Evolutionary conservation across 257 asterid genomes (phyloP).

Genomic region (Thymus quinquecostatus): DNA sequence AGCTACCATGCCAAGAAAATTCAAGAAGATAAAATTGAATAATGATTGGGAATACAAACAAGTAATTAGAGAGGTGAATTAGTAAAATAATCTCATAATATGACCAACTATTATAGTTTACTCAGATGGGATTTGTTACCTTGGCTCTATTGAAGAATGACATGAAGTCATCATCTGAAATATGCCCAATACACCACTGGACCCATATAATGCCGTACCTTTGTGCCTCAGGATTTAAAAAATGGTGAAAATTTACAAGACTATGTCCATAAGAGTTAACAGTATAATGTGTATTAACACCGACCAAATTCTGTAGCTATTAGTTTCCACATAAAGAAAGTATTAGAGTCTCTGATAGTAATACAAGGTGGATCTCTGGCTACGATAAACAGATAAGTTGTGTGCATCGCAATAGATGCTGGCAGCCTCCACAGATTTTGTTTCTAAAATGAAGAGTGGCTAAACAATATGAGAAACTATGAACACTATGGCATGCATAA

Average conservation of each 20-base stretch:
- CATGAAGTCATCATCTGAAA: slow-evolving; percentile 86
- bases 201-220: slow-evolving; percentile 94
- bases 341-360: background rate
- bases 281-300: background rate
- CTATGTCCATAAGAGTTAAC: too few relatives aligned
- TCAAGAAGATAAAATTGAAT: slow-evolving; percentile 3
- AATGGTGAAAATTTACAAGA: too few relatives aligned
- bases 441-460: slow-evolving; percentile 19
- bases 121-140: slow-evolving; percentile 43
- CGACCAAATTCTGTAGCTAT: background rate
- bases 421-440: background rate
- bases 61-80: background rate
- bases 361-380: too few relatives aligned
- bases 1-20: background rate
- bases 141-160: slow-evolving; percentile 84
- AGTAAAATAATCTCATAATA: background rate
- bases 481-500: background rate
- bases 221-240: slow-evolving; percentile 55
- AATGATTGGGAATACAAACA: background rate
- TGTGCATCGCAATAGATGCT: background rate
- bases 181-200: slow-evolving; percentile 99
- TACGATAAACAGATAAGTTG: too few relatives aligned
- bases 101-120: slow-evolving; percentile 1
- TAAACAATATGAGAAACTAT: slow-evolving; percentile 8
- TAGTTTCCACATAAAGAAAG: background rate